A percentile compares a stretch with the other conserved stretches of the same genome.
phyloP scores from a whole-genome alignment of 2,329 filamentous ascomycete genomes.

The Tolypocladium album region DNA sequence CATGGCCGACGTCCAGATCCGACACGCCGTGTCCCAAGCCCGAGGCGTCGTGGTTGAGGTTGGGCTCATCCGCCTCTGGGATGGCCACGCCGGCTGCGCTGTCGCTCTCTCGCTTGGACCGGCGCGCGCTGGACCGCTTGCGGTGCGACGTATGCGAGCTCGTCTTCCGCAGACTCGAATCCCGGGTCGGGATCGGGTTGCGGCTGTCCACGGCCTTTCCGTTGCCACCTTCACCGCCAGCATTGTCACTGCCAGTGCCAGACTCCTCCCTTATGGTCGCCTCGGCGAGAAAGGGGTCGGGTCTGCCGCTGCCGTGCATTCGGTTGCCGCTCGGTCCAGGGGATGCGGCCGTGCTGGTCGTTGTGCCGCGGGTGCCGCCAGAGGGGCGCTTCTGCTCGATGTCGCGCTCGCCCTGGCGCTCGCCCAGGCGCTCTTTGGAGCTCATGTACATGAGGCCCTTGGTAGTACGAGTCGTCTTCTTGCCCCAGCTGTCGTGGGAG shows the following conservation, averaged over 20 bases:
- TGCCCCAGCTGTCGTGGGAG: conserved; percentile 53
- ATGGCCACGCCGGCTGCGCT: conserved; percentile 25
- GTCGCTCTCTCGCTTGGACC: conserved; percentile 37
- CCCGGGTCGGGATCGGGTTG: conserved; percentile 51
- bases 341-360: conserved; percentile 22
- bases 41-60: conserved; percentile 7
- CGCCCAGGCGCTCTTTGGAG: conserved; percentile 56
- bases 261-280: conserved; percentile 47
- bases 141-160: conserved; percentile 26
- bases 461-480: conserved; percentile 39
- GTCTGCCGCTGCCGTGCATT: conserved; percentile 21
- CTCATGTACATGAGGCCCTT: conserved; percentile 63
- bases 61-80: conserved; percentile 28
- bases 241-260: conserved; percentile 12
- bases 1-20: conserved; percentile 2
- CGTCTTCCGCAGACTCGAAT: conserved; percentile 56
- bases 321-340: conserved; percentile 15
- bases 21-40: conserved; percentile 8
- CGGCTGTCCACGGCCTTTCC: conserved; percentile 23
- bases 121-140: conserved; percentile 41
- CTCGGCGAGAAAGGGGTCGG: conserved; percentile 41
- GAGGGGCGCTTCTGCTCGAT: conserved; percentile 46
- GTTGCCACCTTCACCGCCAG: conserved; percentile 6
- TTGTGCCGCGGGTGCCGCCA: conserved; percentile 8
- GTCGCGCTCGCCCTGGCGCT: conserved; percentile 40